Percentiles rank a stretch among this genome's conserved stretches.
These are phyloP conservation scores for Aciculosporium take DNA, from an alignment of 2,329 filamentous ascomycete genomes.

Conservation along the genomic window DNA sequence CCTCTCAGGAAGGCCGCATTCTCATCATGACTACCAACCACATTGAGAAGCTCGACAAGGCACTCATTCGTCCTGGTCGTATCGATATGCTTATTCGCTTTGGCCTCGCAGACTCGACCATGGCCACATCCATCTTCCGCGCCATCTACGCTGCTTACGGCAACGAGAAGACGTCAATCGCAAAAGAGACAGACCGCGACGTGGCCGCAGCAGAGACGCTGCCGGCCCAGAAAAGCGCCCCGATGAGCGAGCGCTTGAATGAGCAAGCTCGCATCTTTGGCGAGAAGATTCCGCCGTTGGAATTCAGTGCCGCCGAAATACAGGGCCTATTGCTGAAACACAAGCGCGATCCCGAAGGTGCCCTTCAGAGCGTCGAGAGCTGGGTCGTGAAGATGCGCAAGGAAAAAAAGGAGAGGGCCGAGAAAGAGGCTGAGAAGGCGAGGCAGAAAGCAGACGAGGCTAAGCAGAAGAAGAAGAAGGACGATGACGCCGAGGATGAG, in stretches of 20 bases:
- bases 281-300: conserved; percentile 33
- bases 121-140: conserved; percentile 40
- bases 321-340: conserved; percentile 44
- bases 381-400: conserved; percentile 37
- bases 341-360: conserved; percentile 36
- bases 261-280: conserved; percentile 35
- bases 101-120: conserved; percentile 35
- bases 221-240: conserved; percentile 16
- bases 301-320: conserved; percentile 47
- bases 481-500: no score
- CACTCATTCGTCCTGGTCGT: conserved; percentile 47
- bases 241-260: conserved; percentile 27
- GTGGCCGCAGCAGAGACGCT: conserved; percentile 17
- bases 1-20: conserved; percentile 47
- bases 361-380: conserved; percentile 29
- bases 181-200: conserved; percentile 13
- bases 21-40: conserved; percentile 55
- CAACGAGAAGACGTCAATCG: conserved; percentile 11
- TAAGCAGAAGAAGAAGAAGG: not conserved
- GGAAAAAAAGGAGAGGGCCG: conserved; percentile 30
- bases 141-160: conserved; percentile 43
- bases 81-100: conserved; percentile 47
- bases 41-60: conserved; percentile 45
- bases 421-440: conserved; percentile 14
- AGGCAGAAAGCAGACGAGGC: conserved; percentile 11